Percentiles rank a stretch among this genome's conserved stretches.
Evolutionary conservation across 1,139 yeast species (phyloP).

Genomic region (Suhomyces atakaporum): DNA sequence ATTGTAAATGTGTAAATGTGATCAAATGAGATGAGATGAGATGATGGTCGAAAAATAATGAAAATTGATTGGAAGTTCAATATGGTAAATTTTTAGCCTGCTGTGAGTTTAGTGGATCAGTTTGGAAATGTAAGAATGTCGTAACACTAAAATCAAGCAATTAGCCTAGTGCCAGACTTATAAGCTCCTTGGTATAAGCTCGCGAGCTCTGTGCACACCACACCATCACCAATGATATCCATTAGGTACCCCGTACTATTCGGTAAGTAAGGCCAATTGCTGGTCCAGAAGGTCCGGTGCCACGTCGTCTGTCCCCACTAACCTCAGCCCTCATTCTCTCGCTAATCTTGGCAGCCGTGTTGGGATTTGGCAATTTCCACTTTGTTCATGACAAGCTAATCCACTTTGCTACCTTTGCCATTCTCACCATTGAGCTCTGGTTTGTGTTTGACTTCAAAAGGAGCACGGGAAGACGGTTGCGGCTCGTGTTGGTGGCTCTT

Average conservation of each 20-base stretch:
- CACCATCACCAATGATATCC: conserved; percentile 5
- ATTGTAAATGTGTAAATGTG: no score
- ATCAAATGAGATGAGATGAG: no score
- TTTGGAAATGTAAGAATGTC: no score
- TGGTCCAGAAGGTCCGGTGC: no score
- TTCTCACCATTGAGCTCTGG: conserved; percentile 56
- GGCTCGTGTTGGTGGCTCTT: conserved; percentile 3
- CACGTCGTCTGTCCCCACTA: no score
- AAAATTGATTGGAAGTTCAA: no score
- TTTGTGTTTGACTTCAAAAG: conserved; percentile 47
- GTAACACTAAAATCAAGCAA: no score
- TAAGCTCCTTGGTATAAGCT: background rate
- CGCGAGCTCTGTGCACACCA: conserved; percentile 2
- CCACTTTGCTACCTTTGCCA: conserved; percentile 52
- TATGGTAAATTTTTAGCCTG: no score
- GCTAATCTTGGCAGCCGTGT: conserved; percentile 36
- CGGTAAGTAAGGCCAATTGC: conserved; percentile 7
- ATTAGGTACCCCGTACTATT: conserved; percentile 8
- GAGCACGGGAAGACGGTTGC: conserved; percentile 4
- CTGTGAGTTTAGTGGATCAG: no score
- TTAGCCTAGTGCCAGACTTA: no score
- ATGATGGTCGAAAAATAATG: no score
- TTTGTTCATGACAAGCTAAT: conserved; percentile 54
- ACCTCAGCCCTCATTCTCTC: conserved; percentile 20
- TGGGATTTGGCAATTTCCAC: conserved; percentile 55